Conservation (phyloP, 768 basidiomycete genomes). For the Agaricus subrufescens region DNA sequence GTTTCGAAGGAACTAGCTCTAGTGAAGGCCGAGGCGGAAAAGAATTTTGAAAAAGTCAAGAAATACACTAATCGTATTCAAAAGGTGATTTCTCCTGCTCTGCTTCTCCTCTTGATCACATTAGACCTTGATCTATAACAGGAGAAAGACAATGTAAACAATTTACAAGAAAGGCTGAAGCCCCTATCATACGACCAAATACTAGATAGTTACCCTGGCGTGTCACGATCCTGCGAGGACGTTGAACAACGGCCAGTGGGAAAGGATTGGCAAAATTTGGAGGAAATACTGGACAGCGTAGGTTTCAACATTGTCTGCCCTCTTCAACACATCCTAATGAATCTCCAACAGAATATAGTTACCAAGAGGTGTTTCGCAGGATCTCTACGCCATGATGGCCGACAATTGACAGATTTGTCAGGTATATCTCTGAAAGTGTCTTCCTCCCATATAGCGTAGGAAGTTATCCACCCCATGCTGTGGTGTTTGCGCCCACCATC, state of each 20-base stretch:
- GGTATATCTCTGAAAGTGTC: neutral
- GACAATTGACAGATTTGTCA: neutral
- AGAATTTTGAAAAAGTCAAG: neutral
- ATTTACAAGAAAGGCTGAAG: neutral
- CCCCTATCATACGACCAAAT: neutral
- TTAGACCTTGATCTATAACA: neutral
- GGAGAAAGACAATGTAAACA: neutral
- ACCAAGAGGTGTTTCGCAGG: neutral
- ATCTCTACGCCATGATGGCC: too few relatives aligned
- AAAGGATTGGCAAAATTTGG: neutral
- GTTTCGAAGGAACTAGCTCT: neutral
- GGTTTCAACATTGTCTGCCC: neutral
- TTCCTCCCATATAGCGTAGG: neutral
- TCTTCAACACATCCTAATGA: neutral
- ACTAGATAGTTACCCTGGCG: neutral
- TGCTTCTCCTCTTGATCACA: too few relatives aligned
- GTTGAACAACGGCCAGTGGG: neutral
- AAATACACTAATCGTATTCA: neutral
- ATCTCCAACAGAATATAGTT: neutral
- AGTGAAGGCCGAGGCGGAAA: neutral
- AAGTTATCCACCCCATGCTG: conserved; percentile 1
- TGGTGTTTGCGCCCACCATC: neutral
- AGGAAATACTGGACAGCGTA: neutral
- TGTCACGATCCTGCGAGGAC: neutral
- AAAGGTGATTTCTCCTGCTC: neutral